Percentiles rank a stretch among this genome's conserved stretches.
These are phyloP conservation scores for Talaromyces amestolkiae DNA, from an alignment of 2,329 filamentous ascomycete genomes.

Conservation along the genomic window DNA sequence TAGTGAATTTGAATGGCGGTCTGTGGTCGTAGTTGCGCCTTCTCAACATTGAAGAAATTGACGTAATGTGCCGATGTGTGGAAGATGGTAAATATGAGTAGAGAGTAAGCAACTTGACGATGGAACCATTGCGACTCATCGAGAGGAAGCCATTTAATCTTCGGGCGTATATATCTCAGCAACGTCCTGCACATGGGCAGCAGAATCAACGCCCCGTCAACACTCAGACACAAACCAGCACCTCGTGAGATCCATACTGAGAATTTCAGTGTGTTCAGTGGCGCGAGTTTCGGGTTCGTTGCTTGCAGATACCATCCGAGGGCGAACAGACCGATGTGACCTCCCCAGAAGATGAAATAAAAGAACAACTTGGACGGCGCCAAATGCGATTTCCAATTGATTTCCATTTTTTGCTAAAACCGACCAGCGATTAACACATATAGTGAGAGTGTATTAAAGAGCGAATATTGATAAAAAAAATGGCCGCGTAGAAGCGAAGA, in stretches of 20 bases:
- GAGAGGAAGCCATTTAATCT: slow-evolving; percentile 82
- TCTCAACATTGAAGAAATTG: slow-evolving; percentile 97
- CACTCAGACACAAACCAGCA: slow-evolving; percentile 77
- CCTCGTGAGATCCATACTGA: slow-evolving; percentile 97
- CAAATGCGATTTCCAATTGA: slow-evolving; percentile 55
- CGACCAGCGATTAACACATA: slow-evolving; percentile 24
- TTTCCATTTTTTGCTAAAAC: slow-evolving; percentile 37
- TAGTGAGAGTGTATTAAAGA: slow-evolving; percentile 1
- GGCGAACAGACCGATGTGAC: slow-evolving; percentile 76
- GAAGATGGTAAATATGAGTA: slow-evolving; percentile 76
- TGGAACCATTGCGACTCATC: slow-evolving; percentile 98
- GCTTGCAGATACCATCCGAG: slow-evolving; percentile 84
- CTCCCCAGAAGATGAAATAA: slow-evolving; percentile 74
- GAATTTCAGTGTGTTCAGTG: slow-evolving; percentile 75
- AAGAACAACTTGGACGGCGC: slow-evolving; percentile 71
- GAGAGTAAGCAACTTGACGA: slow-evolving; percentile 84
- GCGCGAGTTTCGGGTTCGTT: slow-evolving; percentile 64
- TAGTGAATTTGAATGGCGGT: slow-evolving; percentile 91
- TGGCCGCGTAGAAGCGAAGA: not conserved
- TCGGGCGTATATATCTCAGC: slow-evolving; percentile 78
- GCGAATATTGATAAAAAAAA: slow-evolving; percentile 1
- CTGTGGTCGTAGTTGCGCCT: slow-evolving; percentile 73
- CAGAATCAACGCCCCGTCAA: slow-evolving; percentile 84
- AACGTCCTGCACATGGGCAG: slow-evolving; percentile 93
- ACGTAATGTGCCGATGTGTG: slow-evolving; percentile 86